A percentile compares a stretch with the other conserved stretches of the same genome.
Evolutionary conservation across 192 early-diverging fungal species (phyloP).

Genomic region (Coemansia sp.): DNA sequence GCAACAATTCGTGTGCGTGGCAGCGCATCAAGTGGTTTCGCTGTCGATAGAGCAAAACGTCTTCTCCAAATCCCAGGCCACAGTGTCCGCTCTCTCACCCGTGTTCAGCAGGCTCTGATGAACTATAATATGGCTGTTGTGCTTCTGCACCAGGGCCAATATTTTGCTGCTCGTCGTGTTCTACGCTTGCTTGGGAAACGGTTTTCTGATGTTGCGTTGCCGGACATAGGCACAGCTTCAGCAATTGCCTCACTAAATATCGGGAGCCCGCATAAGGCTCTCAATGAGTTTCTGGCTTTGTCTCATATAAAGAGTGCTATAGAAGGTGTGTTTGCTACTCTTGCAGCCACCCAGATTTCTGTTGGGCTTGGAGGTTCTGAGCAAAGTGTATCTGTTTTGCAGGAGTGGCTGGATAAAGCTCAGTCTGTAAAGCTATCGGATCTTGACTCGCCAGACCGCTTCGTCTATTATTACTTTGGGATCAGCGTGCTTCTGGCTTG

Average conservation of each 20-base stretch:
- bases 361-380: slow-evolving; percentile 21
- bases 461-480: slow-evolving; percentile 46
- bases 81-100: slow-evolving; percentile 17
- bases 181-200: slow-evolving; percentile 22
- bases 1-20: slow-evolving; percentile 3
- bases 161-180: slow-evolving; percentile 25
- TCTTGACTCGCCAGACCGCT: slow-evolving; percentile 12
- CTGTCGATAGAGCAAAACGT: slow-evolving; percentile 14
- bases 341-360: slow-evolving; percentile 42
- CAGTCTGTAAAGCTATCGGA: slow-evolving; percentile 12
- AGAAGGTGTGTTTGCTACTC: slow-evolving; percentile 11
- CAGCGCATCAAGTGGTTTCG: background rate
- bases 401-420: slow-evolving; percentile 32
- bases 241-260: slow-evolving; percentile 29
- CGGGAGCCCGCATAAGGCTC: slow-evolving; percentile 16
- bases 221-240: slow-evolving; percentile 25
- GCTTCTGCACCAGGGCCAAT: slow-evolving; percentile 31
- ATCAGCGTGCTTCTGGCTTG: slow-evolving; percentile 23
- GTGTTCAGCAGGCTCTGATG: slow-evolving; percentile 37
- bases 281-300: slow-evolving; percentile 32
- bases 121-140: slow-evolving; percentile 43
- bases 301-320: slow-evolving; percentile 13
- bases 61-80: slow-evolving; percentile 30
- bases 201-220: slow-evolving; percentile 5
- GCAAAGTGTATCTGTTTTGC: slow-evolving; percentile 21